Evolutionary conservation across 78 protist genomes (phyloP).

Genomic region (Guillardia theta): DNA sequence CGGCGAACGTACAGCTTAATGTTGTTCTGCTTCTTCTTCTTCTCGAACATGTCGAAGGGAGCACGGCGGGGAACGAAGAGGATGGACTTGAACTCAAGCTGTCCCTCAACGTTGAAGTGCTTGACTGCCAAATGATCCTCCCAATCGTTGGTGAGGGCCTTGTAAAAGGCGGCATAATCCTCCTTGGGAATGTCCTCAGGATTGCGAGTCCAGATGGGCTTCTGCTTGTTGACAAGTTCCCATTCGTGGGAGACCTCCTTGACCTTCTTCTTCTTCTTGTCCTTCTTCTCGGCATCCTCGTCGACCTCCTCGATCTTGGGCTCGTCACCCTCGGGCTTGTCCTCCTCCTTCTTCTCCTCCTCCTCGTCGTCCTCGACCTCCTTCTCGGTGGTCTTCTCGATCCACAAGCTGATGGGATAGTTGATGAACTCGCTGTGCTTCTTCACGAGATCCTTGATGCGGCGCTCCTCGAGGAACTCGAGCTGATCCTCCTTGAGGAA

Average conservation of each 20-base stretch:
- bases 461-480: constrained; percentile 81
- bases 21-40: constrained; percentile 45
- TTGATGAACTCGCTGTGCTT: constrained; percentile 86
- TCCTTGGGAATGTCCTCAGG: constrained; percentile 75
- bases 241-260: constrained; percentile 68
- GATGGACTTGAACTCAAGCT: constrained; percentile 83
- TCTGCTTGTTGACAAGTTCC: constrained; percentile 83
- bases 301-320: constrained; percentile 64
- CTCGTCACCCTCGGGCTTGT: constrained; percentile 69
- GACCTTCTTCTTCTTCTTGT: constrained; percentile 62
- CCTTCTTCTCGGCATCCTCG: constrained; percentile 70
- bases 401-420: constrained; percentile 90
- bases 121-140: constrained; percentile 67
- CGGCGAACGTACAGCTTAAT: constrained; percentile 91
- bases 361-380: constrained; percentile 77
- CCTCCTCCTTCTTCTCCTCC: constrained; percentile 70
- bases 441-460: constrained; percentile 66
- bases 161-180: constrained; percentile 81
- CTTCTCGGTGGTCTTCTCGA: constrained; percentile 86
- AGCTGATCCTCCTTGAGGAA: constrained; percentile 77
- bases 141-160: constrained; percentile 69
- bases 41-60: constrained; percentile 69
- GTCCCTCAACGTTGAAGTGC: constrained; percentile 86
- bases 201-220: constrained; percentile 94
- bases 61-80: constrained; percentile 85